These are phyloP conservation scores for Fusarium sp. DNA, from an alignment of 2,329 filamentous ascomycete species.

Conservation along the genomic window DNA sequence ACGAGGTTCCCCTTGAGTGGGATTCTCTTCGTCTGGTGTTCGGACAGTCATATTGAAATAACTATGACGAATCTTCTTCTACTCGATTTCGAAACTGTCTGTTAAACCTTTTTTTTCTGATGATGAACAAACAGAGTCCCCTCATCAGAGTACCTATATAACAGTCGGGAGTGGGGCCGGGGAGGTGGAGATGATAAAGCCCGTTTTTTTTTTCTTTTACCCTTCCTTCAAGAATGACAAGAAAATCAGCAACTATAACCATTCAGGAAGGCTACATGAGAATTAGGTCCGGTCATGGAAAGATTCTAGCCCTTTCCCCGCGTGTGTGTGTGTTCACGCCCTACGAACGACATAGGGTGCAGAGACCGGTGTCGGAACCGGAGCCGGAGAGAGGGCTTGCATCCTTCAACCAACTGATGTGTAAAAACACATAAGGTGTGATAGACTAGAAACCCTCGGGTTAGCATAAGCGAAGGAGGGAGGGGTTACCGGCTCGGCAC, in stretches of 20 bases:
- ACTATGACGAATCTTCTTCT: not conserved
- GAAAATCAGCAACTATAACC: not conserved
- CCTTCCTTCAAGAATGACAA: not conserved
- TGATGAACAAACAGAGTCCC: not conserved
- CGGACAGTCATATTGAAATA: constrained; percentile 2
- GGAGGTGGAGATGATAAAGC: not conserved
- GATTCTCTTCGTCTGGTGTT: not conserved
- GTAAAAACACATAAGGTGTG: not conserved
- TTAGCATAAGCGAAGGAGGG: not conserved
- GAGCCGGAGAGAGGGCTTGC: not conserved
- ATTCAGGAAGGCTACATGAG: constrained; percentile 13
- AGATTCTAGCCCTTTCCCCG: constrained; percentile 11
- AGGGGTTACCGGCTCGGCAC: not conserved
- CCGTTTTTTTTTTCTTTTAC: not conserved
- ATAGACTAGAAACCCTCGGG: not conserved
- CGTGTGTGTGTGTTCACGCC: not conserved
- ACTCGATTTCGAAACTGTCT: not conserved
- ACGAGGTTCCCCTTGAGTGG: not conserved
- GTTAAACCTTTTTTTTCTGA: not conserved
- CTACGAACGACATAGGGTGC: not conserved
- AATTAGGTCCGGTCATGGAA: constrained; percentile 9
- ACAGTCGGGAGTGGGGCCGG: constrained; percentile 16
- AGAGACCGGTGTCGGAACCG: constrained; percentile 22
- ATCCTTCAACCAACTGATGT: not conserved
- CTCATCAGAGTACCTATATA: constrained; percentile 9